Evolutionary conservation across 2,329 filamentous ascomycete genomes (phyloP).

Genomic region (Cadophora sp.): DNA sequence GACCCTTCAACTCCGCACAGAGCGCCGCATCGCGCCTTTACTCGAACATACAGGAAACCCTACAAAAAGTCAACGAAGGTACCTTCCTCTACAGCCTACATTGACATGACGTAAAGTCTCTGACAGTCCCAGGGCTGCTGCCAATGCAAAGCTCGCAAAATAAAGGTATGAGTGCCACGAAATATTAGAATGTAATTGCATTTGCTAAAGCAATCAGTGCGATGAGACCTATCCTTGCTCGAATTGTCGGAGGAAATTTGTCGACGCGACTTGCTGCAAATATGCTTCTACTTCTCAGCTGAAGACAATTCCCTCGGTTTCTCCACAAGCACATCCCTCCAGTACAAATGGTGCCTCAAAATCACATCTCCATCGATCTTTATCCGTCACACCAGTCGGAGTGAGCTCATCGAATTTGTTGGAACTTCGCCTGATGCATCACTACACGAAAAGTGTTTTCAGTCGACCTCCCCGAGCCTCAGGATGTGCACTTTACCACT

Average conservation of each 20-base stretch:
- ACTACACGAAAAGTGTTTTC: conserved; percentile 26
- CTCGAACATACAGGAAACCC: conserved; percentile 11
- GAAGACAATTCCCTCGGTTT: background rate
- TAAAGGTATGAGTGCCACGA: conserved; percentile 21
- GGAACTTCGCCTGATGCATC: conserved; percentile 28
- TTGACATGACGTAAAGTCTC: background rate
- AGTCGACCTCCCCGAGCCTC: background rate
- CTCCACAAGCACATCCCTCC: background rate
- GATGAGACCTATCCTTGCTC: conserved; percentile 26
- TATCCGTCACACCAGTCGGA: conserved; percentile 16
- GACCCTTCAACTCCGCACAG: background rate
- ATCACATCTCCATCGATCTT: conserved; percentile 4
- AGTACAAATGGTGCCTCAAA: background rate
- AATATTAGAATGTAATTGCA: background rate
- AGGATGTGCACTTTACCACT: conserved; percentile 3
- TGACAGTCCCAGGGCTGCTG: conserved; percentile 24
- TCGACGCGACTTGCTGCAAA: conserved; percentile 20
- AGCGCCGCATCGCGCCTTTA: background rate
- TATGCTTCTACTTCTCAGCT: conserved; percentile 3
- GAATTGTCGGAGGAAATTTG: conserved; percentile 24
- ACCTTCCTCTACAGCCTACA: background rate
- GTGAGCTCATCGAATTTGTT: conserved; percentile 18
- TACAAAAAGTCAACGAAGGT: conserved; percentile 21
- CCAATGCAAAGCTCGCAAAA: conserved; percentile 27
- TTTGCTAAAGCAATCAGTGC: conserved; percentile 21